Percentiles rank a stretch among this genome's conserved stretches.
Evolutionary conservation across 148 eudicot species (phyloP).

Genomic region (Dianthus caryophyllus): DNA sequence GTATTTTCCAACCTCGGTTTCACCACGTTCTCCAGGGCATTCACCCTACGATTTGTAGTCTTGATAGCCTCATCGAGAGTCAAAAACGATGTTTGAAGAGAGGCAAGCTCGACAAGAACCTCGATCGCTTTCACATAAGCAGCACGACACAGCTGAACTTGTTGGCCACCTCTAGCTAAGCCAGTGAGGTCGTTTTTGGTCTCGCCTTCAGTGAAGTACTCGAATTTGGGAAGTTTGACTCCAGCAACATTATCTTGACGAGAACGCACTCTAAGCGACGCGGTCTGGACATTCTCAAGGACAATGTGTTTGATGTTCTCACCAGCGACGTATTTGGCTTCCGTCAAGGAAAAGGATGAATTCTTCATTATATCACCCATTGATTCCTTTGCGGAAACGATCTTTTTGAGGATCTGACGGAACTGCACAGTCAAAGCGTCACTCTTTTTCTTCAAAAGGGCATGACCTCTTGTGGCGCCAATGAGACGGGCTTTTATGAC

Average conservation of each 20-base stretch:
- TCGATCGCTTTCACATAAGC: constrained; percentile 73
- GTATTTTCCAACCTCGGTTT: constrained; percentile 81
- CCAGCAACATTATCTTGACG: constrained; percentile 70
- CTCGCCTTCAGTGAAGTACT: constrained; percentile 61
- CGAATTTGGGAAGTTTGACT: constrained; percentile 72
- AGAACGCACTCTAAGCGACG: constrained; percentile 61
- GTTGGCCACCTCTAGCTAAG: constrained; percentile 74
- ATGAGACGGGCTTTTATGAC: constrained; percentile 71
- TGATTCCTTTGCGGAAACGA: constrained; percentile 63
- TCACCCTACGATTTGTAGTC: constrained; percentile 86
- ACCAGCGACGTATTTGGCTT: constrained; percentile 81
- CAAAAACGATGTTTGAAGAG: constrained; percentile 84
- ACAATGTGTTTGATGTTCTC: constrained; percentile 67
- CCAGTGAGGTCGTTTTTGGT: constrained; percentile 71
- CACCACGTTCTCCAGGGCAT: constrained; percentile 80
- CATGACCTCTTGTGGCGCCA: constrained; percentile 83
- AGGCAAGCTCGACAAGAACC: constrained; percentile 83
- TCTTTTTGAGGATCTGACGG: constrained; percentile 64
- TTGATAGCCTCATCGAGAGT: constrained; percentile 89
- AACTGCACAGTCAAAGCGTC: constrained; percentile 78
- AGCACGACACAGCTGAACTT: constrained; percentile 57
- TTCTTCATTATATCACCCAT: constrained; percentile 74
- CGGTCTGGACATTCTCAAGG: constrained; percentile 62
- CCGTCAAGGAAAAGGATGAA: constrained; percentile 61
- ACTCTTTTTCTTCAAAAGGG: constrained; percentile 77